These are phyloP conservation scores for Sanghuangporus sanghuang DNA, from an alignment of 1,284 basidiomycete genomes.

Conservation along the genomic window DNA sequence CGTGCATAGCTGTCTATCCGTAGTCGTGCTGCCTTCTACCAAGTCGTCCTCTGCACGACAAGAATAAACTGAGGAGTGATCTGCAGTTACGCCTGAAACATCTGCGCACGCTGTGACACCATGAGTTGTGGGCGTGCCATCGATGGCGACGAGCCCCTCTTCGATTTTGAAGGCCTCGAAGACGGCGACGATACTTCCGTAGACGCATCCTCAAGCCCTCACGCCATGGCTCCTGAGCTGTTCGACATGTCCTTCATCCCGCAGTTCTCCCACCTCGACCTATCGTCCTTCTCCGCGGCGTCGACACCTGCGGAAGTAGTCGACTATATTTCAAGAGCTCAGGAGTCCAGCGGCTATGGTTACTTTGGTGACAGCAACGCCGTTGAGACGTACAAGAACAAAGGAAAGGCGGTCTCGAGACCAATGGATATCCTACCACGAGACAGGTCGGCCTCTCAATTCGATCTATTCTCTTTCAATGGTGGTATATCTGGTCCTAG, in stretches of 20 bases:
- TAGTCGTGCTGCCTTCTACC: neutral
- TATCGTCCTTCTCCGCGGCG: constrained; percentile 13
- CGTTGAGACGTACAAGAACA: constrained; percentile 8
- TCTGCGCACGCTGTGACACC: constrained; percentile 17
- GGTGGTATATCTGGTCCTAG: constrained; percentile 5
- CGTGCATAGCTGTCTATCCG: neutral
- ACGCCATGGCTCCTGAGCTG: constrained; percentile 2
- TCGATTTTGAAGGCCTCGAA: constrained; percentile 38
- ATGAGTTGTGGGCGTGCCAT: constrained; percentile 43
- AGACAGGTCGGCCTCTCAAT: constrained; percentile 7
- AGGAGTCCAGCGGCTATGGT: constrained; percentile 1
- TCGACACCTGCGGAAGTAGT: constrained; percentile 17
- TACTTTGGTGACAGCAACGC: neutral
- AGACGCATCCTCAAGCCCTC: neutral
- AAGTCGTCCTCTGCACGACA: neutral
- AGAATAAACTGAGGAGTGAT: neutral
- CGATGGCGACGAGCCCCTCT: constrained; percentile 51
- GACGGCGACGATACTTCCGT: neutral
- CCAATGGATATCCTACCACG: constrained; percentile 16
- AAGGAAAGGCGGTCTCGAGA: constrained; percentile 15
- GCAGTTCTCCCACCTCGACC: constrained; percentile 11
- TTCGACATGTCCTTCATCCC: constrained; percentile 18
- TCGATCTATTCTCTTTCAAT: constrained; percentile 16
- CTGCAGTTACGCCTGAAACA: neutral
- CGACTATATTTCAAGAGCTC: constrained; percentile 7